phyloP scores from a whole-genome alignment of 169 alveolate species.

The Plasmodium gonderi region DNA sequence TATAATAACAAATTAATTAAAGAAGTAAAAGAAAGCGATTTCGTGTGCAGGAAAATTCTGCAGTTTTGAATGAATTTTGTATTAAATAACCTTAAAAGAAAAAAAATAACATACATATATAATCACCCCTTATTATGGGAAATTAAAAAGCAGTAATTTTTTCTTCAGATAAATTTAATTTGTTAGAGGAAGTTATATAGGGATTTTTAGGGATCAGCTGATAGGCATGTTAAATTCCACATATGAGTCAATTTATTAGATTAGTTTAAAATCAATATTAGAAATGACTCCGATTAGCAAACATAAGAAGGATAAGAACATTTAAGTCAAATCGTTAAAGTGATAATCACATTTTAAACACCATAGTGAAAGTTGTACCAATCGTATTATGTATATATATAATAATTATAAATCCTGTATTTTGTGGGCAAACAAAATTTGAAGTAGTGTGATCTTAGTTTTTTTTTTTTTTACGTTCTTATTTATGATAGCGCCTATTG shows the following conservation, averaged over 20 bases:
- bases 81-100: background rate
- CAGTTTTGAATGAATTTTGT: slow-evolving; percentile 3
- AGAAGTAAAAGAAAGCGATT: slow-evolving; percentile 58
- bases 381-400: background rate
- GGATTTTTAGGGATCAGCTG: background rate
- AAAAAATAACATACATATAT: background rate
- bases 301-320: background rate
- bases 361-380: background rate
- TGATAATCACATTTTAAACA: background rate
- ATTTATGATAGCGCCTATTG: background rate
- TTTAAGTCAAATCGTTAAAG: background rate
- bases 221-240: background rate
- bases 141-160: background rate
- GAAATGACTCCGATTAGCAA: background rate
- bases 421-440: background rate
- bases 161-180: background rate
- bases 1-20: slow-evolving; percentile 33
- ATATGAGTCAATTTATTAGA: background rate
- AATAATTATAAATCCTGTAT: background rate
- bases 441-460: background rate
- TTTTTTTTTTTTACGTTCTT: no score
- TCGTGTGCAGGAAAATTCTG: background rate
- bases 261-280: background rate
- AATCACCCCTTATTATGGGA: background rate
- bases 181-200: background rate